Evolutionary conservation across 78 protist species (phyloP).

Genomic region (Dictyostelium discoideum): dicty_2.7 NC_007089.4:5722501-5723000

Average conservation of each 20-base stretch:
- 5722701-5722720: neutral
- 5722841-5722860: slow-evolving; percentile 49
- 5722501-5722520: neutral
- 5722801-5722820: neutral
- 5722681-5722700: neutral
- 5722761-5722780: neutral
- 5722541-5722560: neutral
- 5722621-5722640: neutral
- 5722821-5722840: neutral
- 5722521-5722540: neutral
- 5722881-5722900: slow-evolving; percentile 59
- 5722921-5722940: slow-evolving; percentile 48
- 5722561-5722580: neutral
- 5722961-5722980: slow-evolving; percentile 29
- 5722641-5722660: neutral
- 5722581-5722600: neutral
- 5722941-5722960: neutral
- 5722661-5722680: neutral
- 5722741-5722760: no score
- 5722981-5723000: slow-evolving; percentile 13
- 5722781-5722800: neutral
- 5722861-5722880: slow-evolving; percentile 31
- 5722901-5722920: slow-evolving; percentile 66
- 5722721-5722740: neutral
- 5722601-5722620: neutral